Evolutionary conservation across 2,329 filamentous ascomycete species (phyloP), one percentile per base, ranked within the genome.

Genomic region (Emergomyces orientalis): DNA sequence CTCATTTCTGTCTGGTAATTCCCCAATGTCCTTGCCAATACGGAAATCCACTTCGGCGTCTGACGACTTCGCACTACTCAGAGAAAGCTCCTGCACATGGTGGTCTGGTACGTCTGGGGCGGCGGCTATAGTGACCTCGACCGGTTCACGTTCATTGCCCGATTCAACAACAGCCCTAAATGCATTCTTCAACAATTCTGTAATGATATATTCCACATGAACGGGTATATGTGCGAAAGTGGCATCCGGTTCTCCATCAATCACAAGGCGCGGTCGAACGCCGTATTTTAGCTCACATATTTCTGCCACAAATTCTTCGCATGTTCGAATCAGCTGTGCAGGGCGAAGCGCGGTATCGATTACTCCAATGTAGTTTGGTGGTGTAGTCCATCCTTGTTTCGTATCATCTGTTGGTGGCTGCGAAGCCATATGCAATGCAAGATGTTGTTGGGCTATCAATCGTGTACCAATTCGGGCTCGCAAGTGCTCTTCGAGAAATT

Each of bases 251-350:
- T 95, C 88, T 67, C 94, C 94, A 67, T 92, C 89, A 70, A 99
- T 88, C 56, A 87, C 78, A 70, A 96, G 82, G 1, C 82, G 83
- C 0, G 94, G 94, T 0, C 94, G 85, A 1, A 95, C 86, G 60
- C 94, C 94, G 72, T 99, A 99, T 65, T 94, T 93, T 43, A 97
- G 83, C 79, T 97, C 94, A 78, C 93, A 97, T 65, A 97, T 96
- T 71, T 97, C 94, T 47, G 90, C 90, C 0, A 99, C 94, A 65
- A 94, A 95, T 64, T 88, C 87, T 60, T 92, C 92, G 76, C 93
- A 97, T 7, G 85, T 84, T 68, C 92, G 87, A 52, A 97, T 85
- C 51, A 93, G 90, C 55, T 85, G 83, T 0, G 91, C 89, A 0
- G 94, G 94, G 43, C 87, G 87, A 11, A 99, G 81, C 2, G 87